Evolutionary conservation across 2,329 filamentous ascomycete genomes (phyloP).

Genomic region (Penicillium glabrum): DNA sequence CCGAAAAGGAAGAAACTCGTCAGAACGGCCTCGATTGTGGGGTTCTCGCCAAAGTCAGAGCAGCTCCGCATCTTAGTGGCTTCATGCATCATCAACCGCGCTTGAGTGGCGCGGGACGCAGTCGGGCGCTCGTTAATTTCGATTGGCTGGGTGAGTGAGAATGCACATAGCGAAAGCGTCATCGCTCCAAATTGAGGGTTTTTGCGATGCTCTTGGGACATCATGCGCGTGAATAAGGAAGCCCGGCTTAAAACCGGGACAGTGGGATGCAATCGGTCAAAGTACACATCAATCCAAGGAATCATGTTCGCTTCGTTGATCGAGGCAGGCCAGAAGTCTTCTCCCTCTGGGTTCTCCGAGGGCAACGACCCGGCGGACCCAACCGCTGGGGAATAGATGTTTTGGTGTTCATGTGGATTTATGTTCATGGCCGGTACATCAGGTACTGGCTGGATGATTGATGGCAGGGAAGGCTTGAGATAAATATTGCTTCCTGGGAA

Average conservation of each 20-base stretch:
- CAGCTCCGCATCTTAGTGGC: constrained; percentile 46
- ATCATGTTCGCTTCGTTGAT: constrained; percentile 45
- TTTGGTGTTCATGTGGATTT: constrained; percentile 16
- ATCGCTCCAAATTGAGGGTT: constrained; percentile 47
- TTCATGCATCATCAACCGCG: constrained; percentile 44
- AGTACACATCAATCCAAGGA: constrained; percentile 46
- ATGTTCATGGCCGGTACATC: constrained; percentile 23
- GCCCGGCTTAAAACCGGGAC: constrained; percentile 43
- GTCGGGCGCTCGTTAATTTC: constrained; percentile 43
- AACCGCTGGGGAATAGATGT: constrained; percentile 20
- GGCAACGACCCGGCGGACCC: constrained; percentile 13
- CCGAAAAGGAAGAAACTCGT: constrained; percentile 77
- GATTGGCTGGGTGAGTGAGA: constrained; percentile 46
- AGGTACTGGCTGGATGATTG: constrained; percentile 29
- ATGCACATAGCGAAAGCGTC: constrained; percentile 44
- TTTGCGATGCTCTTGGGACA: constrained; percentile 43
- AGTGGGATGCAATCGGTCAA: constrained; percentile 46
- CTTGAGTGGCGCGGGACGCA: constrained; percentile 37
- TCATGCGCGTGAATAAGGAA: constrained; percentile 43
- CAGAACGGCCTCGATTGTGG: constrained; percentile 48
- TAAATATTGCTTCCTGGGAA: constrained; percentile 38
- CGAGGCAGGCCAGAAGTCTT: constrained; percentile 38
- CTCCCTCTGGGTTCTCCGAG: constrained; percentile 20
- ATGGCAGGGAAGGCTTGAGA: constrained; percentile 35
- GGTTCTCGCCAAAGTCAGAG: constrained; percentile 42